Evolutionary conservation across 257 asterid genomes (phyloP).

Genomic region (Solanum verrucosum): DNA sequence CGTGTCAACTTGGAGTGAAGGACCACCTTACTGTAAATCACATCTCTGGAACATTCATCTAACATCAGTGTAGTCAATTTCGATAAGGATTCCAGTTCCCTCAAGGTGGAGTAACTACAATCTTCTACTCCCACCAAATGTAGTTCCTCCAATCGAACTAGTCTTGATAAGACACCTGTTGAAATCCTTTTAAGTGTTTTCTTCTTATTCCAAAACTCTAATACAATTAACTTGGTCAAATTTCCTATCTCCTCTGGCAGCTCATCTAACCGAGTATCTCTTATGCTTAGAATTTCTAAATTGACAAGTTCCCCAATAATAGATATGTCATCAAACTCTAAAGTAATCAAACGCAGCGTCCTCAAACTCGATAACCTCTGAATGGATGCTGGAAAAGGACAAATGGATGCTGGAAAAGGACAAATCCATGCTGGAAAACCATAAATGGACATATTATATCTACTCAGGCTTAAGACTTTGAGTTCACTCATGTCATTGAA

Average conservation of each 20-base stretch:
- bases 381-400: background rate
- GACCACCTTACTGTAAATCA: background rate
- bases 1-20: background rate
- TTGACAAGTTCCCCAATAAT: no score
- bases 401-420: background rate
- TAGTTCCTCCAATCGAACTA: slow-evolving; percentile 4
- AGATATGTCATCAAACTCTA: background rate
- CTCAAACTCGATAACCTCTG: background rate
- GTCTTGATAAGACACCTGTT: background rate
- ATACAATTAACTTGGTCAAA: background rate
- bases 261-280: background rate
- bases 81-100: background rate
- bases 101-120: background rate
- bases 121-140: background rate
- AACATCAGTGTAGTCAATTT: background rate
- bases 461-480: background rate
- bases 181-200: background rate
- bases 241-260: background rate
- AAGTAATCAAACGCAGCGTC: background rate
- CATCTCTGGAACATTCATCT: no score
- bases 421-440: no score
- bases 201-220: background rate
- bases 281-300: background rate
- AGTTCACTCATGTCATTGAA: background rate
- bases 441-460: background rate